These are phyloP conservation scores for Cytospora paraplurivora DNA, from an alignment of 2,329 filamentous ascomycete species.

Conservation along the genomic window DNA sequence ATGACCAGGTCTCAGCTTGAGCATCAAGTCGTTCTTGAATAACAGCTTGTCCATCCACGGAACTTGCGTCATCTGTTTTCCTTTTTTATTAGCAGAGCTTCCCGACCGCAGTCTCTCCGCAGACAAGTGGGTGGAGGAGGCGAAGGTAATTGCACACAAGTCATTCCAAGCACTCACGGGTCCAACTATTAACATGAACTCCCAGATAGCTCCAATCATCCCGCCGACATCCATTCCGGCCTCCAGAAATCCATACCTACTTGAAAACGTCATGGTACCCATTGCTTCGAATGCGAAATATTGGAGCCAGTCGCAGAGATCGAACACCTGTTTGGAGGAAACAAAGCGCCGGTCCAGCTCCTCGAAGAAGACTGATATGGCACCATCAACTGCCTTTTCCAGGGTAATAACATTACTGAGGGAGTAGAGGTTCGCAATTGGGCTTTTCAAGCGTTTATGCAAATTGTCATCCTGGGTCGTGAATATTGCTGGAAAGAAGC, in stretches of 20 bases:
- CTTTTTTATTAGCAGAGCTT: neutral
- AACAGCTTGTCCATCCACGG: constrained; percentile 1
- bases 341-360: constrained; percentile 14
- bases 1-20: neutral
- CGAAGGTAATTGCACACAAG: neutral
- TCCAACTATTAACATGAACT: neutral
- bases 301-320: constrained; percentile 15
- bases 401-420: constrained; percentile 4
- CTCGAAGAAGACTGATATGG: neutral
- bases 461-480: constrained; percentile 17
- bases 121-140: neutral
- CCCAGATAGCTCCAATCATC: neutral
- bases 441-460: constrained; percentile 9
- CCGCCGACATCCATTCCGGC: neutral
- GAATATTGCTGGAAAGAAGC: constrained; percentile 1
- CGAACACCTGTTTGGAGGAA: neutral
- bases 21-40: constrained; percentile 1
- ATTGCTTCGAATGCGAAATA: constrained; percentile 8
- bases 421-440: constrained; percentile 14
- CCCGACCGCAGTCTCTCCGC: neutral
- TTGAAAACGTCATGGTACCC: neutral
- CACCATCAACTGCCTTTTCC: constrained; percentile 13
- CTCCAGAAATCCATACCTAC: neutral
- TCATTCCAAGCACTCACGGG: neutral
- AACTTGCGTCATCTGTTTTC: constrained; percentile 2